These are phyloP conservation scores for Ascobolus immersus DNA, from an alignment of 495 filamentous ascomycete species.

Conservation along the genomic window DNA sequence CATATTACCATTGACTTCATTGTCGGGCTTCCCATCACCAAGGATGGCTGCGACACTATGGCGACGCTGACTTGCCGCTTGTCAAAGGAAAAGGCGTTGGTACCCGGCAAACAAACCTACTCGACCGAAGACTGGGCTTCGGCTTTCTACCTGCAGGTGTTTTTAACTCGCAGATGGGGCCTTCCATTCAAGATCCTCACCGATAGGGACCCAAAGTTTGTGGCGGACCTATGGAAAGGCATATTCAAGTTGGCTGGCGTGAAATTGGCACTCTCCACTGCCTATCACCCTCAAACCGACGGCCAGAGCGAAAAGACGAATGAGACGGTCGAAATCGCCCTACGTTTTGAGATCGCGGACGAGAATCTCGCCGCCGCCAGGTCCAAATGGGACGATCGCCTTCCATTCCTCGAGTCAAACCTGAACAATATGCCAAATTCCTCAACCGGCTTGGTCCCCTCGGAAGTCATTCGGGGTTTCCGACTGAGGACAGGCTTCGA, in stretches of 20 bases:
- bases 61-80: background rate
- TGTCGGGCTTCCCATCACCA: background rate
- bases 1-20: conserved; percentile 1
- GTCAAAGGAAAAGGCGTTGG: background rate
- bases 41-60: background rate
- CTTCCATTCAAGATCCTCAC: background rate
- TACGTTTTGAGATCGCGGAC: too few relatives aligned
- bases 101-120: background rate
- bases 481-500: too few relatives aligned
- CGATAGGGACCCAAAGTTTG: background rate
- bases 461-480: too few relatives aligned
- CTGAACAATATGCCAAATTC: too few relatives aligned
- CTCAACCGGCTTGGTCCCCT: too few relatives aligned
- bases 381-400: too few relatives aligned
- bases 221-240: background rate
- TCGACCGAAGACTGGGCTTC: background rate
- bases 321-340: background rate
- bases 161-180: too few relatives aligned
- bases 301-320: background rate
- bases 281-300: background rate
- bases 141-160: background rate
- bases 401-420: too few relatives aligned
- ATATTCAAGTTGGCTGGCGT: background rate
- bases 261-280: background rate
- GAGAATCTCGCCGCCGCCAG: too few relatives aligned